Percentiles rank a stretch among this genome's conserved stretches.
These are phyloP conservation scores for Taphrina betulina DNA, from an alignment of 1,139 yeast species.

Conservation along the genomic window DNA sequence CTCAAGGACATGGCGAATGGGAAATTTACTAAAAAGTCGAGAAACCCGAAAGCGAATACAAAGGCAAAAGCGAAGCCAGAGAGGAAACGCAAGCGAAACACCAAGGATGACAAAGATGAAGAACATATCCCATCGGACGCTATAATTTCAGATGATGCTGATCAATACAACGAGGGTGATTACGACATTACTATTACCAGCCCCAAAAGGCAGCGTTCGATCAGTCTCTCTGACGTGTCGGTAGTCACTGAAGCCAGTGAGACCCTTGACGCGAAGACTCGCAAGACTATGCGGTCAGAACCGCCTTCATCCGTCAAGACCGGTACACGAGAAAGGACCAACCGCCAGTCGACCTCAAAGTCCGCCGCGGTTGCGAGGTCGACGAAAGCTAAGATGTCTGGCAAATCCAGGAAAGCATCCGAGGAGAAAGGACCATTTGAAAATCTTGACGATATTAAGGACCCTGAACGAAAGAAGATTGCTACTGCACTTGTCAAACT, in stretches of 20 bases:
- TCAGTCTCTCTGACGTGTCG: constrained; percentile 15
- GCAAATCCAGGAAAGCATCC: background rate
- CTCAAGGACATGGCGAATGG: constrained; percentile 37
- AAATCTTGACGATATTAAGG: constrained; percentile 37
- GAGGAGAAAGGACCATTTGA: constrained; percentile 1
- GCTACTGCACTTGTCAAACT: constrained; percentile 16
- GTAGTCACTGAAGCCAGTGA: constrained; percentile 3
- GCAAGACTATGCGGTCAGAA: too few relatives aligned
- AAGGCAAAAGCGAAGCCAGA: constrained; percentile 27
- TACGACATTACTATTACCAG: background rate
- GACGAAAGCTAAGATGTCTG: background rate
- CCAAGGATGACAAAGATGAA: constrained; percentile 16
- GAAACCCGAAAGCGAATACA: constrained; percentile 2
- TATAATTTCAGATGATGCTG: background rate
- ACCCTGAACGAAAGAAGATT: constrained; percentile 31
- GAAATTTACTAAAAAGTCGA: constrained; percentile 20
- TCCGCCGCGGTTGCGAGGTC: background rate
- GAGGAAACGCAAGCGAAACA: constrained; percentile 4
- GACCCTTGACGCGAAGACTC: background rate
- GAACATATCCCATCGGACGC: background rate
- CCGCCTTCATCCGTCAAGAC: background rate
- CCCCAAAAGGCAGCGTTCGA: constrained; percentile 3
- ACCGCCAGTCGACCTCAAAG: background rate
- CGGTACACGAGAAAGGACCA: background rate
- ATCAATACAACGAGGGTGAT: background rate